Base-by-base conservation (phyloP, 345 rosid species). In the Bruguiera sexangula region DNA sequence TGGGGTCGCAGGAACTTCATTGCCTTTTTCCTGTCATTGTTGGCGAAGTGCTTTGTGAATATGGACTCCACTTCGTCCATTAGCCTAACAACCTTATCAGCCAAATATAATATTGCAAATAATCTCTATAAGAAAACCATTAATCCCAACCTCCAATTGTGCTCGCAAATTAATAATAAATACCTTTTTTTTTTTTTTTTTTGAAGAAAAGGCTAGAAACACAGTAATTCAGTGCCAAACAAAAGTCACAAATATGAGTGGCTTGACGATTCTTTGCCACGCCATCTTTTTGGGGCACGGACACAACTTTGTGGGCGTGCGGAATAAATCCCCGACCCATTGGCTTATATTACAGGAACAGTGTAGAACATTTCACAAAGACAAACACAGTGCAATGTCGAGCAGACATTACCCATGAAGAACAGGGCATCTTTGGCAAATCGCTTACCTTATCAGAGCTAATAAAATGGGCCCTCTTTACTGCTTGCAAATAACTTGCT, bases 41-140 rank as follows among this genome's bases (percentile, higher is more conserved):
- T 92, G 72, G 97, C 87, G 80, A 96, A 92, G 89, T 90, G 91
- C 91, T 86, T 85, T 82, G 98, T 92, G 86, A 96, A 92, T 69
- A 87, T 77, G 85, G 91, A 86, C 84, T 96, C 99, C 91, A 92
- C 98, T 80, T 96, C 99, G 64, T 96, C 99, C 97, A 90, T 96
- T 30, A 90, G 83, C 77, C 89, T 86, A 8, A 92, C 94, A 73
- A 86, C 89, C 98, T 95, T 77, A 52, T 56, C 62, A 61, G 32
- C 6, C 46, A 65, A 39, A 32, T 65, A 64, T 46, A 59, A 36
- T 50, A 43, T 11, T 22, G 10, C 51, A n/a, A 57, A 22, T 21
- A 63, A 48, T 46, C 26, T 9, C 61, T 2, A 60, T 62, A 26
- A 60, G 11, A 6, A 57, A 66, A 19, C 66, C 22, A 60, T 37